A percentile compares a stretch with the other conserved stretches of the same genome.
phyloP scores from a whole-genome alignment of 495 filamentous ascomycete genomes.

The Glonium stellatum region DNA sequence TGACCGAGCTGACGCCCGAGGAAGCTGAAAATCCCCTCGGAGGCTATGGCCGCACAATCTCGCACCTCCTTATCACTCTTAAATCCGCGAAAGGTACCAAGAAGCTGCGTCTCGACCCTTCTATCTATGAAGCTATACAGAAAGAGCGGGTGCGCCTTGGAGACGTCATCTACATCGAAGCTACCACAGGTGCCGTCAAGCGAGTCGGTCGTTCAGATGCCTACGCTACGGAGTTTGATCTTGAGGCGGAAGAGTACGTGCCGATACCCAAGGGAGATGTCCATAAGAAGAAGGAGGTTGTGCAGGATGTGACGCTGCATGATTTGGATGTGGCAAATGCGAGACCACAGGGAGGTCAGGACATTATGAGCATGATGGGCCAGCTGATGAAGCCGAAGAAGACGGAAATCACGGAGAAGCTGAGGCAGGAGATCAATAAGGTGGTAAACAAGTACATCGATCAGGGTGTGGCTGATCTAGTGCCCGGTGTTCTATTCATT shows the following conservation, averaged over 20 bases:
- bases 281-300: constrained; percentile 99
- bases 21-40: constrained; percentile 97
- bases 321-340: constrained; percentile 96
- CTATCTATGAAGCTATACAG: constrained; percentile 97
- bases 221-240: constrained; percentile 95
- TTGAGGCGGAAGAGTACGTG: constrained; percentile 97
- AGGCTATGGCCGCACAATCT: constrained; percentile 90
- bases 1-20: constrained; percentile 91
- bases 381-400: constrained; percentile 98
- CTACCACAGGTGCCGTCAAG: constrained; percentile 95
- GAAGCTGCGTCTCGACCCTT: constrained; percentile 91
- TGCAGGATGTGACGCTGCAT: constrained; percentile 97
- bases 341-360: constrained; percentile 88
- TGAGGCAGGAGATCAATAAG: constrained; percentile 94
- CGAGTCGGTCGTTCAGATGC: constrained; percentile 90
- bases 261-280: constrained; percentile 98
- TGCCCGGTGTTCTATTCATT: constrained; percentile 95
- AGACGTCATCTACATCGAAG: constrained; percentile 98
- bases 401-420: constrained; percentile 96
- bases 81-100: constrained; percentile 92
- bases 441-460: constrained; percentile 98
- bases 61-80: constrained; percentile 77
- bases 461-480: constrained; percentile 93
- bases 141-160: constrained; percentile 94
- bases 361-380: constrained; percentile 99